These are phyloP conservation scores for Komagataea norvegica DNA, from an alignment of 1,139 yeast genomes.

Conservation along the genomic window DNA sequence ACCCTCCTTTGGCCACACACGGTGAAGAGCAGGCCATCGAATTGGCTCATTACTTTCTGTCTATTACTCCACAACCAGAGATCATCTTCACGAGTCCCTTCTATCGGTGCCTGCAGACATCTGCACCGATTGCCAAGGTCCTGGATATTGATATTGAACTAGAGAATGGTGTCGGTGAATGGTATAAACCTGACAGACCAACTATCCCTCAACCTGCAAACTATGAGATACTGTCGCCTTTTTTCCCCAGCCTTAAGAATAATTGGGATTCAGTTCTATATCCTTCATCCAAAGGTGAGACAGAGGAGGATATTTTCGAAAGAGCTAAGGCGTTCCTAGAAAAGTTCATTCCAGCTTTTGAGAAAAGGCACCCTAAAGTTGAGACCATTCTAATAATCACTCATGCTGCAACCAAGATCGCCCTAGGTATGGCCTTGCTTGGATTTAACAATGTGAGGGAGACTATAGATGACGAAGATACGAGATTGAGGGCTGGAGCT, in stretches of 20 bases:
- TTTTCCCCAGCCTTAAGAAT: slow-evolving; percentile 43
- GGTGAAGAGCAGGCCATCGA: slow-evolving; percentile 79
- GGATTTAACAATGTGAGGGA: slow-evolving; percentile 45
- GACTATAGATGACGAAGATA: slow-evolving; percentile 44
- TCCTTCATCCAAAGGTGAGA: slow-evolving; percentile 65
- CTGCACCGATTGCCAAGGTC: slow-evolving; percentile 57
- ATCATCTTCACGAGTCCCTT: slow-evolving; percentile 76
- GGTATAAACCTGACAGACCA: slow-evolving; percentile 54
- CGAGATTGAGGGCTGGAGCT: slow-evolving; percentile 47
- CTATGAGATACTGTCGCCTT: slow-evolving; percentile 40
- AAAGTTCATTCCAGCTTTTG: slow-evolving; percentile 47
- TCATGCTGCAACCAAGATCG: slow-evolving; percentile 83
- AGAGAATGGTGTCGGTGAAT: slow-evolving; percentile 73
- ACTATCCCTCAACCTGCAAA: slow-evolving; percentile 58
- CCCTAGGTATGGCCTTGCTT: slow-evolving; percentile 65
- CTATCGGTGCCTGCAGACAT: slow-evolving; percentile 84
- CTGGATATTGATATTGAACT: slow-evolving; percentile 53
- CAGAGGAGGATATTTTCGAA: slow-evolving; percentile 53
- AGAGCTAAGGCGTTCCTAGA: slow-evolving; percentile 50
- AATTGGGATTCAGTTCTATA: slow-evolving; percentile 47
- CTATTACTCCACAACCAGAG: slow-evolving; percentile 51
- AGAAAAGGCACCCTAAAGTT: slow-evolving; percentile 47
- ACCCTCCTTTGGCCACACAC: slow-evolving; percentile 73
- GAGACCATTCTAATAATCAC: slow-evolving; percentile 59
- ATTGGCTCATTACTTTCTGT: slow-evolving; percentile 48